phyloP scores from a whole-genome alignment of 1,284 basidiomycete genomes.

The Chiua sp. region DNA sequence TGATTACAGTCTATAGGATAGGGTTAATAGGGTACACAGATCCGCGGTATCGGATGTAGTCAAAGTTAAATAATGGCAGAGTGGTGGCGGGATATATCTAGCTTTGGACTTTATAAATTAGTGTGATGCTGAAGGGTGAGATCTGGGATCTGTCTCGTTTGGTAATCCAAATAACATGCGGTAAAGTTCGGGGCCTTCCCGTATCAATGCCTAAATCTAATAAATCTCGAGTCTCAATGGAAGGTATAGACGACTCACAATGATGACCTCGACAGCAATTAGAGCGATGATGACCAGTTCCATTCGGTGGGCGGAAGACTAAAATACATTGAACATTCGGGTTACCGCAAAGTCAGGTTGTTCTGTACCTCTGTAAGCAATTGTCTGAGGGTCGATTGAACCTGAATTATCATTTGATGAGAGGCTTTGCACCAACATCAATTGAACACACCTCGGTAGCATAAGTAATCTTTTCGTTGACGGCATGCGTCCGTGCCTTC shows the following conservation, averaged over 20 bases:
- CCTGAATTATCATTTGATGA: slow-evolving; percentile 42
- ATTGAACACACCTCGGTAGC: slow-evolving; percentile 71
- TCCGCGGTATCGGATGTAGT: slow-evolving; percentile 5
- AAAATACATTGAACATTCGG: slow-evolving; percentile 5
- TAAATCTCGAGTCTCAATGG: slow-evolving; percentile 44
- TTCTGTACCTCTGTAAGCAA: slow-evolving; percentile 73
- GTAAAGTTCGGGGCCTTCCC: slow-evolving; percentile 38
- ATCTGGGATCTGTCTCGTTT: slow-evolving; percentile 13
- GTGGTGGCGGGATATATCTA: slow-evolving; percentile 9
- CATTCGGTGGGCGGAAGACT: slow-evolving; percentile 89
- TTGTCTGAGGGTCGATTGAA: slow-evolving; percentile 75
- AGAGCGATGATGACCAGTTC: slow-evolving; percentile 90
- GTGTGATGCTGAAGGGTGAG: not conserved
- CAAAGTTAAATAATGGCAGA: slow-evolving; percentile 6
- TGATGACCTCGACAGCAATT: slow-evolving; percentile 89
- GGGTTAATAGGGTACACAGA: slow-evolving; percentile 1
- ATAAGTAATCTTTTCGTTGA: slow-evolving; percentile 94
- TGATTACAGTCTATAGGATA: not conserved
- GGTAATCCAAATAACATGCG: slow-evolving; percentile 31
- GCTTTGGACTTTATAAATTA: slow-evolving; percentile 4
- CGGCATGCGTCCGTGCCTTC: slow-evolving; percentile 73
- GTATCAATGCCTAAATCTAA: slow-evolving; percentile 41
- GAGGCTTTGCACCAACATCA: not conserved
- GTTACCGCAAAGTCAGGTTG: not conserved
- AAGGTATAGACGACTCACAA: slow-evolving; percentile 56